phyloP scores from a whole-genome alignment of 192 early-diverging fungal species.

The Coemansia asiatica region DNA sequence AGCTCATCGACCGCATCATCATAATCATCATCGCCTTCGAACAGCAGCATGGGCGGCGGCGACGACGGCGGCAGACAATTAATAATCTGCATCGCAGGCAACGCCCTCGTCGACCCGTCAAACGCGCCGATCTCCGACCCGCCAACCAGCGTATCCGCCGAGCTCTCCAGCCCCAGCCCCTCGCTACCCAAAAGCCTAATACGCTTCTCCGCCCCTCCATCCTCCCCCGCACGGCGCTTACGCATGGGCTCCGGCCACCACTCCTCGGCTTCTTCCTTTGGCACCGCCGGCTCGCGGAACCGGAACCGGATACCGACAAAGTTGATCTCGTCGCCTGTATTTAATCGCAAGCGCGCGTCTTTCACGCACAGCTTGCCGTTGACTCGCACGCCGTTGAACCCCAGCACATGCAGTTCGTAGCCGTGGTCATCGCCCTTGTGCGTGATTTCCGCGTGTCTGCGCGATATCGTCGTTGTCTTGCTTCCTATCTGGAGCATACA shows the following conservation, averaged over 20 bases:
- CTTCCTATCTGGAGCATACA: slow-evolving; percentile 45
- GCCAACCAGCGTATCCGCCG: slow-evolving; percentile 46
- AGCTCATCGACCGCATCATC: background rate
- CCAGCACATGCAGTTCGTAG: slow-evolving; percentile 40
- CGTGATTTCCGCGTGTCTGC: slow-evolving; percentile 41
- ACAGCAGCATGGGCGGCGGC: slow-evolving; percentile 27
- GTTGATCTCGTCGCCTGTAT: slow-evolving; percentile 40
- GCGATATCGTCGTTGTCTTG: slow-evolving; percentile 44
- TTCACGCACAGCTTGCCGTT: slow-evolving; percentile 33
- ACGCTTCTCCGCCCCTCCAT: slow-evolving; percentile 17
- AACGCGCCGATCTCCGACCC: slow-evolving; percentile 23
- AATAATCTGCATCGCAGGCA: slow-evolving; percentile 25
- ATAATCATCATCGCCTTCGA: background rate
- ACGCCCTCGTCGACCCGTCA: background rate
- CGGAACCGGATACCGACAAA: slow-evolving; percentile 55
- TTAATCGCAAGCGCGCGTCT: slow-evolving; percentile 25
- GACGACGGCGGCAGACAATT: slow-evolving; percentile 49
- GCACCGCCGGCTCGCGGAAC: slow-evolving; percentile 31
- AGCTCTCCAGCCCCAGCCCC: slow-evolving; percentile 19
- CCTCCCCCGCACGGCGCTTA: slow-evolving; percentile 19
- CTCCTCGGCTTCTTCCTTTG: slow-evolving; percentile 16
- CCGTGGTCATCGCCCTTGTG: slow-evolving; percentile 3
- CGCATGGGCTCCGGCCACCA: slow-evolving; percentile 46
- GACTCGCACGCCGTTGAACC: slow-evolving; percentile 54
- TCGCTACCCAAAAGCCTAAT: slow-evolving; percentile 18